Evolutionary conservation across 169 alveolate genomes (phyloP).

Genomic region (Miamiensis avidus): DNA sequence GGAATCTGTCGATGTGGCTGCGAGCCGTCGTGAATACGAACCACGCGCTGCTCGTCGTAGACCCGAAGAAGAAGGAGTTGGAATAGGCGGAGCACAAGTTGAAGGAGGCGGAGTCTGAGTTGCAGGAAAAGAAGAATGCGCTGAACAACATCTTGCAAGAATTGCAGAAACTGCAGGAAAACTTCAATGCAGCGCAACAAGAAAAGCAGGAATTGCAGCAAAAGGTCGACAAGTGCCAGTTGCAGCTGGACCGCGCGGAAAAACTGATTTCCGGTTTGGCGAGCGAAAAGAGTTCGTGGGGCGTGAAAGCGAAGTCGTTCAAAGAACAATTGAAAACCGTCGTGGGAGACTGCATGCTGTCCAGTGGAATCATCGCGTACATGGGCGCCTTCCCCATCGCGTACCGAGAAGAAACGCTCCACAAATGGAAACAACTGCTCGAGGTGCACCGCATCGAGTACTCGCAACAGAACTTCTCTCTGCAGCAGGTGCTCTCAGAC

Average conservation of each 20-base stretch:
- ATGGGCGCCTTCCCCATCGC: slow-evolving; percentile 89
- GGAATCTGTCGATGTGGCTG: slow-evolving; percentile 73
- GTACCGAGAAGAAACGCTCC: slow-evolving; percentile 79
- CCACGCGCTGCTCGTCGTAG: slow-evolving; percentile 68
- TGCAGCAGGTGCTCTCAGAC: slow-evolving; percentile 66
- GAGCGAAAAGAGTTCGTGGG: slow-evolving; percentile 75
- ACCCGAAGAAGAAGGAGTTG: slow-evolving; percentile 48
- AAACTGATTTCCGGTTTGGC: slow-evolving; percentile 71
- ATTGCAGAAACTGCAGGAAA: slow-evolving; percentile 81
- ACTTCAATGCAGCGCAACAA: slow-evolving; percentile 82
- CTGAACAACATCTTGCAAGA: slow-evolving; percentile 75
- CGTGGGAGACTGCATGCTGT: slow-evolving; percentile 85
- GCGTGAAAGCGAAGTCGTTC: slow-evolving; percentile 50
- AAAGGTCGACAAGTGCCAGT: slow-evolving; percentile 48
- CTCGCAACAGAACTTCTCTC: slow-evolving; percentile 60
- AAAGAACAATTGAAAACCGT: slow-evolving; percentile 55
- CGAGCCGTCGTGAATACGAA: slow-evolving; percentile 67
- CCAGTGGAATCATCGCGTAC: slow-evolving; percentile 87
- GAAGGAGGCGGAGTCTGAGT: slow-evolving; percentile 47
- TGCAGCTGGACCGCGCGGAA: slow-evolving; percentile 71
- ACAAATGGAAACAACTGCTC: slow-evolving; percentile 54
- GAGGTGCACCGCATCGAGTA: slow-evolving; percentile 45
- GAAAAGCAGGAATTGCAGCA: slow-evolving; percentile 84
- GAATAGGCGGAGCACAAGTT: slow-evolving; percentile 55
- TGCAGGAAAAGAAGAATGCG: slow-evolving; percentile 56